phyloP scores from a whole-genome alignment of 345 rosid genomes.

The Melaleuca alternifolia region DNA sequence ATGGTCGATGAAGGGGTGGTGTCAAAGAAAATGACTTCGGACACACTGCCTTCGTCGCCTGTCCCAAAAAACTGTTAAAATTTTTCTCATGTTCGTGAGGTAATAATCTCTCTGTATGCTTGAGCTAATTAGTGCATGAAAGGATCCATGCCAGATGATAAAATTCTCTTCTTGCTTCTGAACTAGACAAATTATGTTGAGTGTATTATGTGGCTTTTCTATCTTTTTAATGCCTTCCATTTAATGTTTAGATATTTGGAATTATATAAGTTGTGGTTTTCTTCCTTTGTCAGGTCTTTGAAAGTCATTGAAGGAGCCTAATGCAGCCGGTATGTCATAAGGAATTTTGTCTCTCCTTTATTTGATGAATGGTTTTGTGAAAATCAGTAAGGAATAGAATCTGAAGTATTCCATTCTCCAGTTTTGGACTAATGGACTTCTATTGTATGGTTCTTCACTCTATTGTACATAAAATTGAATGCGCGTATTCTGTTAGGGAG shows the following conservation, averaged over 20 bases:
- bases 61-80: slow-evolving; percentile 17
- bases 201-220: neutral
- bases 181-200: neutral
- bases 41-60: slow-evolving; percentile 12
- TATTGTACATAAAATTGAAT: neutral
- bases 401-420: neutral
- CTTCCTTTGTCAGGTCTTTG: neutral
- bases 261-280: neutral
- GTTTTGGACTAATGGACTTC: neutral
- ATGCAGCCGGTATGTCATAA: neutral
- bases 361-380: neutral
- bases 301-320: neutral
- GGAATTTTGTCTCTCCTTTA: neutral
- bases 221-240: neutral
- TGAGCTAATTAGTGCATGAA: neutral
- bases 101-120: neutral
- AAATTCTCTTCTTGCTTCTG: neutral
- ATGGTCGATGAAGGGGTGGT: slow-evolving; percentile 19
- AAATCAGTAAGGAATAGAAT: neutral
- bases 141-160: neutral
- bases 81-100: neutral
- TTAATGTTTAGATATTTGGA: neutral
- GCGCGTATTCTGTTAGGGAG: neutral
- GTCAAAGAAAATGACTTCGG: slow-evolving; percentile 27
- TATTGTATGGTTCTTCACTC: neutral